Percentiles rank a stretch among this genome's conserved stretches.
These are phyloP conservation scores for Suillus paluster DNA, from an alignment of 768 basidiomycete species.

Conservation along the genomic window DNA sequence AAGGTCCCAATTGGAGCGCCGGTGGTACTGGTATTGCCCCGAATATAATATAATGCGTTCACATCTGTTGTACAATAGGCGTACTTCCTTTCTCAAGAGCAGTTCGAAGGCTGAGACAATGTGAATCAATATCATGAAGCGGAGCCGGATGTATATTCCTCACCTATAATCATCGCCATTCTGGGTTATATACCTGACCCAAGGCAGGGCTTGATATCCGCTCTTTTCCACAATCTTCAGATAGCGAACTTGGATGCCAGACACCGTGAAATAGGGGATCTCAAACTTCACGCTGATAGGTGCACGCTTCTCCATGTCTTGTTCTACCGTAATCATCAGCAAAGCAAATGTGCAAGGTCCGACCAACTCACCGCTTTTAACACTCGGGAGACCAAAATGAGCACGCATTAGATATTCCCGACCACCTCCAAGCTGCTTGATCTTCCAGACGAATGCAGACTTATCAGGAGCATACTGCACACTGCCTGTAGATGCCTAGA, in stretches of 20 bases:
- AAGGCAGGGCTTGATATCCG: slow-evolving; percentile 94
- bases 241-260: slow-evolving; percentile 96
- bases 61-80: slow-evolving; percentile 49
- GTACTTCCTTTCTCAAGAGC: slow-evolving; percentile 76
- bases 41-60: slow-evolving; percentile 33
- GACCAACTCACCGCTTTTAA: slow-evolving; percentile 73
- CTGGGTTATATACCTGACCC: slow-evolving; percentile 94
- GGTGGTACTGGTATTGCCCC: slow-evolving; percentile 8
- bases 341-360: not conserved
- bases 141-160: slow-evolving; percentile 13
- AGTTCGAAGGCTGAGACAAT: slow-evolving; percentile 59
- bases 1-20: not conserved
- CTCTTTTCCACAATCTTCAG: slow-evolving; percentile 99
- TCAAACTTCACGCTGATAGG: slow-evolving; percentile 98
- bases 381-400: slow-evolving; percentile 95
- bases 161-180: slow-evolving; percentile 93
- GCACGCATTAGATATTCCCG: slow-evolving; percentile 98
- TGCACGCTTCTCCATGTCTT: slow-evolving; percentile 60
- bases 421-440: slow-evolving; percentile 95
- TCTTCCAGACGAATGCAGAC: slow-evolving; percentile 98
- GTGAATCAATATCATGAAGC: not conserved
- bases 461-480: slow-evolving; percentile 99
- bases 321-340: not conserved
- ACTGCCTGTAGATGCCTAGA: slow-evolving; percentile 88
- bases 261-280: slow-evolving; percentile 98